Base-by-base conservation (phyloP, 768 basidiomycete species). In the Tricholoma furcatifolium region DNA sequence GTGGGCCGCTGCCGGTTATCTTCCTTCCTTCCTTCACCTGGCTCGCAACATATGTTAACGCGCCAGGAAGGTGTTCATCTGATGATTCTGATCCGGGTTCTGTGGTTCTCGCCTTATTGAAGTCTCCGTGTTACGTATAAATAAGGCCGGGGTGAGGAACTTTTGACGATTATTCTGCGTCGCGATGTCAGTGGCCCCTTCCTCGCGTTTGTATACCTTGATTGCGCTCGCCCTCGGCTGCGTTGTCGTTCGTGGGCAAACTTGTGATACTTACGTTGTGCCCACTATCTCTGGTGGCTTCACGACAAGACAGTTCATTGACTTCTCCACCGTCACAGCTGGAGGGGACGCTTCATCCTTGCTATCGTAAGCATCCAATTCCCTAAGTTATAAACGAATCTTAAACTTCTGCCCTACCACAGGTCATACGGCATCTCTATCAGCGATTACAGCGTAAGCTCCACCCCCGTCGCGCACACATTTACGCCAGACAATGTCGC, bases 401-500 rank as follows among this genome's bases (percentile, higher is more conserved):
- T 10, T 24, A 21, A 3, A 27, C 3, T 62, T 66, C 8, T 51
- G 62, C 32, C 63, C 60, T 20, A 54, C 69, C 23, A 12, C 38
- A 68, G 68, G 2, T 47, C 58, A 10, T 47, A 64, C 45, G 65
- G 66, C 6, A 43, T 68, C n/a, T 58, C 55, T n/a, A 64, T 69
- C 44, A 71, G 70, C 50, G 50, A 65, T 43, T 68, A 69, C 41
- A 31, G 47, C 8, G 44, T 65, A 18, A 49, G 56, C 15, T 39
- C 45, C n/a, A 55, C 43, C 15, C 65, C 65, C 10, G 38, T 68
- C 8, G 55, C 63, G 7, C 67, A 62, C 45, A 58, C 56, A 4
- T 71, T 70, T 49, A 53, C 59, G 8, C 65, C 67, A 9, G 55
- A 47, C 6, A 70, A 71, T 53, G 60, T 71, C n/a, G 61, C 57